A percentile compares a stretch with the other conserved stretches of the same genome.
These are phyloP conservation scores for Platanus orientalis DNA, from an alignment of 164 flowering plant genomes.

Conservation along the genomic window DNA sequence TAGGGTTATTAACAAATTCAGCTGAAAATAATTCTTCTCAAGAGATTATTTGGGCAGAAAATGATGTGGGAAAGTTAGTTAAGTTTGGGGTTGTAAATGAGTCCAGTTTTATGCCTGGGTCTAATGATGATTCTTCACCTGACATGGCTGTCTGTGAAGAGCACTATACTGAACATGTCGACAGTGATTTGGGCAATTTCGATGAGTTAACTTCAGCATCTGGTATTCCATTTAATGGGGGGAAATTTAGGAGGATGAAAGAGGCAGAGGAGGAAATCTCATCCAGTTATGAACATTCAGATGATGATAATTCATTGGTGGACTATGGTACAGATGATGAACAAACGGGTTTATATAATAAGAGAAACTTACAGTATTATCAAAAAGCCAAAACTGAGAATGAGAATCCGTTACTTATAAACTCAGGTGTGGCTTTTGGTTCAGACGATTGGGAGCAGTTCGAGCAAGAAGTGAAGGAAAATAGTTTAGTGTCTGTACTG, in stretches of 20 bases:
- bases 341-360: no score
- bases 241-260: constrained; percentile 13
- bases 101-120: neutral
- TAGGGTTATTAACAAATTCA: neutral
- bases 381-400: constrained; percentile 19
- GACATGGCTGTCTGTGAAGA: neutral
- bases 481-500: constrained; percentile 7
- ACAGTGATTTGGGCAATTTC: neutral
- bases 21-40: constrained; percentile 1
- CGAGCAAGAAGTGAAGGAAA: constrained; percentile 36
- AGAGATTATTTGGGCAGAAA: neutral
- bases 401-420: constrained; percentile 55
- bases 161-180: neutral
- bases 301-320: constrained; percentile 63
- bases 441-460: constrained; percentile 83
- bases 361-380: constrained; percentile 10
- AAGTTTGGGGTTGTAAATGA: neutral
- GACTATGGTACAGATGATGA: constrained; percentile 56
- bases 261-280: constrained; percentile 38
- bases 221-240: constrained; percentile 18
- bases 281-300: constrained; percentile 45
- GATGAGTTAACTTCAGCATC: constrained; percentile 10
- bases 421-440: constrained; percentile 72
- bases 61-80: constrained; percentile 1
- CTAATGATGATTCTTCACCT: constrained; percentile 9